These are phyloP conservation scores for Chalciporus sphaerocephalus DNA, from an alignment of 768 basidiomycete species.

Conservation along the genomic window DNA sequence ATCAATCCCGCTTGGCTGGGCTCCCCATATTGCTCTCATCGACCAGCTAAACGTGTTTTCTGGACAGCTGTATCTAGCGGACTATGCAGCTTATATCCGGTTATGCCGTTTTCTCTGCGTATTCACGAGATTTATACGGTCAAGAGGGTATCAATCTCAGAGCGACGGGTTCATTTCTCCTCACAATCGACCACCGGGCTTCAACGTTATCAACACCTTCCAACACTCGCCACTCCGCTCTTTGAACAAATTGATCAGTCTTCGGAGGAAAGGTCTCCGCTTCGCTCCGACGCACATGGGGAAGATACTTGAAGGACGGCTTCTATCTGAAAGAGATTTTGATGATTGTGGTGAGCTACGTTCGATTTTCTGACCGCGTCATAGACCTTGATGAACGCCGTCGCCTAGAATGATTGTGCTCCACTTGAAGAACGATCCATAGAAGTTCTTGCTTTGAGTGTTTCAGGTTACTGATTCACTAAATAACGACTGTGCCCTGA, in stretches of 20 bases:
- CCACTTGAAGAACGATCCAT: too few species aligned
- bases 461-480: too few species aligned
- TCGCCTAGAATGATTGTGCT: too few species aligned
- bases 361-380: too few species aligned
- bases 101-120: constrained; percentile 28
- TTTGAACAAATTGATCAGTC: constrained; percentile 14
- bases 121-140: constrained; percentile 11
- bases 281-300: constrained; percentile 41
- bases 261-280: constrained; percentile 39
- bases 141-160: constrained; percentile 5
- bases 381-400: too few species aligned
- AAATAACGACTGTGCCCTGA: too few species aligned
- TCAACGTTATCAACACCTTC: constrained; percentile 25
- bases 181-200: constrained; percentile 7
- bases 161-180: constrained; percentile 22
- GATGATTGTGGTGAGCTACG: neutral
- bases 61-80: constrained; percentile 31
- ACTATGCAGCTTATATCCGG: constrained; percentile 25
- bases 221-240: constrained; percentile 33
- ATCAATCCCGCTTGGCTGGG: neutral
- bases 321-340: constrained; percentile 26
- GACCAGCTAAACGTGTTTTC: constrained; percentile 30
- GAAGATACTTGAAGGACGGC: constrained; percentile 31
- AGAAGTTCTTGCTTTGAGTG: too few species aligned
- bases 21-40: neutral